Conservation (phyloP, 2,329 filamentous ascomycete species). For the Calonectria fujianensis region DNA sequence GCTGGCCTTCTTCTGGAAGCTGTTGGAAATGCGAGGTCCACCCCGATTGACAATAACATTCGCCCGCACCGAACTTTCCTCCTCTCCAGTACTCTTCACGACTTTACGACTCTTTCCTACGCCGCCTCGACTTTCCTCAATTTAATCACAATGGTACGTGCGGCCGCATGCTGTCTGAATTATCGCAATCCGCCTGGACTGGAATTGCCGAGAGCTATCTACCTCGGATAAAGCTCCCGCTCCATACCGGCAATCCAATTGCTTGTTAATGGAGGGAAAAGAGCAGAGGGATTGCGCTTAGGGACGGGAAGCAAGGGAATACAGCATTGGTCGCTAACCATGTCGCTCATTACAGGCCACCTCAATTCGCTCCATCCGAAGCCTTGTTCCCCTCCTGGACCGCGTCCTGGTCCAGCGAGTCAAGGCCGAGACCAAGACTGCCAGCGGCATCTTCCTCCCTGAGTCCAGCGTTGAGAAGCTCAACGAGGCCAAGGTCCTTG, state of each 20-base stretch:
- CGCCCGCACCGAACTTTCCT: slow-evolving; percentile 42
- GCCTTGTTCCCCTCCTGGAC: slow-evolving; percentile 96
- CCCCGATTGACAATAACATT: slow-evolving; percentile 50
- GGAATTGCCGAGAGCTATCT: slow-evolving; percentile 24
- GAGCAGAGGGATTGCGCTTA: slow-evolving; percentile 1
- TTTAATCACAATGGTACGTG: slow-evolving; percentile 58
- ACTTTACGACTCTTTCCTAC: slow-evolving; percentile 47
- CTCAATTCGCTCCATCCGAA: slow-evolving; percentile 95
- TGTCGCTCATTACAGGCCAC: slow-evolving; percentile 69
- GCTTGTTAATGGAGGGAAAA: slow-evolving; percentile 4
- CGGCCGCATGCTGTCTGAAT: slow-evolving; percentile 6
- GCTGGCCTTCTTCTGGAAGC: slow-evolving; percentile 63
- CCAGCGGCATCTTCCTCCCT: slow-evolving; percentile 97
- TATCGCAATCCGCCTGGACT: slow-evolving; percentile 1
- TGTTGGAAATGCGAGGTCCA: slow-evolving; percentile 63
- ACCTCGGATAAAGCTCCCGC: slow-evolving; percentile 35
- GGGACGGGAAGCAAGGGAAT: not conserved
- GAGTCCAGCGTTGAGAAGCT: slow-evolving; percentile 98
- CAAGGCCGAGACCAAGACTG: slow-evolving; percentile 98
- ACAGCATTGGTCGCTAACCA: slow-evolving; percentile 34
- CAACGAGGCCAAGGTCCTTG: slow-evolving; percentile 97
- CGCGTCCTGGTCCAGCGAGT: slow-evolving; percentile 98
- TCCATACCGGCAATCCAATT: slow-evolving; percentile 50
- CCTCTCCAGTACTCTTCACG: slow-evolving; percentile 43
- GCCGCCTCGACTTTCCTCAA: slow-evolving; percentile 25